These are phyloP conservation scores for Hemisphaericaspora lyxosophila DNA, from an alignment of 1,139 yeast genomes.

Conservation along the genomic window DNA sequence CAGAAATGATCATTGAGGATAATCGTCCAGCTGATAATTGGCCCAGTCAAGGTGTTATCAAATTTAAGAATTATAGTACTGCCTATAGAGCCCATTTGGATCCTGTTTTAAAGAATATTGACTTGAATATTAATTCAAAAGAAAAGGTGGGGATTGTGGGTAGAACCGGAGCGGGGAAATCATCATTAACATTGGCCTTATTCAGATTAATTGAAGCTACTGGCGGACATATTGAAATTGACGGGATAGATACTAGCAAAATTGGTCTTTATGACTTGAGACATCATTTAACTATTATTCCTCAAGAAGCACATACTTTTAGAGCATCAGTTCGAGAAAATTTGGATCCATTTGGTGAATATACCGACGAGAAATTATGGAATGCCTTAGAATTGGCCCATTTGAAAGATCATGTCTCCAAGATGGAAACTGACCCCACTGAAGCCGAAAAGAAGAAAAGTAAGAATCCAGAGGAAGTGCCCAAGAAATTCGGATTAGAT, in stretches of 20 bases:
- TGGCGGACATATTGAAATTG: slow-evolving; percentile 39
- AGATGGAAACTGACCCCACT: slow-evolving; percentile 25
- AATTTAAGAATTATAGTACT: slow-evolving; percentile 30
- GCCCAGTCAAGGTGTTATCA: slow-evolving; percentile 31
- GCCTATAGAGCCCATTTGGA: slow-evolving; percentile 34
- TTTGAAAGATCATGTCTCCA: slow-evolving; percentile 46
- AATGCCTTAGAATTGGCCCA: slow-evolving; percentile 53
- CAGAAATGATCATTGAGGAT: slow-evolving; percentile 25
- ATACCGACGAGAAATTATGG: slow-evolving; percentile 56
- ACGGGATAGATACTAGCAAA: slow-evolving; percentile 46
- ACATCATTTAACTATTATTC: slow-evolving; percentile 59
- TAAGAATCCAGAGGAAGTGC: slow-evolving; percentile 28
- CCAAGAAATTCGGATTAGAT: slow-evolving; percentile 31
- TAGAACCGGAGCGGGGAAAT: slow-evolving; percentile 40
- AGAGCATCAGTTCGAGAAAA: slow-evolving; percentile 62
- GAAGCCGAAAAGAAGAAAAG: slow-evolving; percentile 17
- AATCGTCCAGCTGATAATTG: slow-evolving; percentile 25
- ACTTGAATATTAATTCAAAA: slow-evolving; percentile 24
- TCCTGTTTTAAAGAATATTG: slow-evolving; percentile 28
- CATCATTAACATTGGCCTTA: slow-evolving; percentile 32
- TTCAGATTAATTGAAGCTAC: slow-evolving; percentile 35
- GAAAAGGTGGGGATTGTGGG: slow-evolving; percentile 40
- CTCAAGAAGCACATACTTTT: slow-evolving; percentile 71
- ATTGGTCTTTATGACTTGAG: slow-evolving; percentile 54
- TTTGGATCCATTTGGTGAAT: slow-evolving; percentile 57